These are phyloP conservation scores for Aspergillus fumigatiaffinis DNA, from an alignment of 2,329 filamentous ascomycete genomes.

Conservation along the genomic window DNA sequence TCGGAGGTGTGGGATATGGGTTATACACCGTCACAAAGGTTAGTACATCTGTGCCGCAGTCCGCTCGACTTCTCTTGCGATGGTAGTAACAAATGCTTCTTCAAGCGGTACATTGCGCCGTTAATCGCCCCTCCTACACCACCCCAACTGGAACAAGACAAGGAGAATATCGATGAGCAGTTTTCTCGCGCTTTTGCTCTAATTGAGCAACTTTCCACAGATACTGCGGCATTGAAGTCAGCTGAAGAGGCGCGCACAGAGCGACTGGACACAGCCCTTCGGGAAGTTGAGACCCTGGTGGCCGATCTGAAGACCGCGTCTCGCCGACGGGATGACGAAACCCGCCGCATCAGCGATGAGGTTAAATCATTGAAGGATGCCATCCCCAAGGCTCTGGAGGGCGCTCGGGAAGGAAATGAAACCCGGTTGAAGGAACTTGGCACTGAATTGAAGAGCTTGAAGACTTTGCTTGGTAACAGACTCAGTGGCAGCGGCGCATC, in stretches of 20 bases:
- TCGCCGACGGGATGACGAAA: slow-evolving; percentile 79
- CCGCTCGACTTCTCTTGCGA: background rate
- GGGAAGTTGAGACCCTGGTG: slow-evolving; percentile 81
- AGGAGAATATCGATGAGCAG: slow-evolving; percentile 84
- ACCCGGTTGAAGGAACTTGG: slow-evolving; percentile 78
- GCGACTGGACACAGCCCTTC: slow-evolving; percentile 73
- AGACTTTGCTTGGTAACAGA: slow-evolving; percentile 72
- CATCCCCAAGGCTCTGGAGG: slow-evolving; percentile 83
- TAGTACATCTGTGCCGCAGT: slow-evolving; percentile 15
- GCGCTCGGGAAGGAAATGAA: slow-evolving; percentile 81
- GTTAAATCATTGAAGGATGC: slow-evolving; percentile 75
- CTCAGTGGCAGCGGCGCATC: slow-evolving; percentile 41
- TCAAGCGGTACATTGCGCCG: slow-evolving; percentile 81
- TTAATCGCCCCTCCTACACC: slow-evolving; percentile 90
- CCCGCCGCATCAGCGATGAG: slow-evolving; percentile 79
- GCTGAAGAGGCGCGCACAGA: slow-evolving; percentile 82
- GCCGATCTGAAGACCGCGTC: slow-evolving; percentile 76
- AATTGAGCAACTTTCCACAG: slow-evolving; percentile 85
- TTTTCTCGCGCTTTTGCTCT: slow-evolving; percentile 90
- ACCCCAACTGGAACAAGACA: slow-evolving; percentile 90
- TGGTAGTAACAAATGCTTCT: slow-evolving; percentile 11
- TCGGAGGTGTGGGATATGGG: slow-evolving; percentile 84
- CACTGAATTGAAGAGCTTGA: slow-evolving; percentile 83
- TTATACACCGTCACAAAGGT: slow-evolving; percentile 85
- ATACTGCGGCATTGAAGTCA: slow-evolving; percentile 82